Evolutionary conservation across 768 basidiomycete genomes (phyloP).

Genomic region (Naematelia aurantialba): DNA sequence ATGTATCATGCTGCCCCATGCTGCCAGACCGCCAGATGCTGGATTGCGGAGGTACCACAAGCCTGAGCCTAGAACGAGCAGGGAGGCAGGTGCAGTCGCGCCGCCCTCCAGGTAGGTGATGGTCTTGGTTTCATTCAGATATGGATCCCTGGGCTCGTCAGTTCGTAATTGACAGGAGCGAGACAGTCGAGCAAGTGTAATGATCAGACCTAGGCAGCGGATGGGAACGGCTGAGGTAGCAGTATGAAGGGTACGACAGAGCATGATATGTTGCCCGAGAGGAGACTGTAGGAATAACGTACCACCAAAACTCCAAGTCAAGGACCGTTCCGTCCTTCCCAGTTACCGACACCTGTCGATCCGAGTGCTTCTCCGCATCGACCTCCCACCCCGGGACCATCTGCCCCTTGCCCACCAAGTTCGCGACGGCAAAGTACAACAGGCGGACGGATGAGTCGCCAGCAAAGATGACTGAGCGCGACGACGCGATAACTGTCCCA

Average conservation of each 20-base stretch:
- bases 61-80: conserved; percentile 79
- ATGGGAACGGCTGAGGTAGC: not conserved
- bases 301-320: conserved; percentile 47
- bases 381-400: conserved; percentile 55
- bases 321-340: conserved; percentile 18
- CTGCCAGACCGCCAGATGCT: conserved; percentile 67
- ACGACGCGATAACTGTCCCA: not conserved
- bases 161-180: not conserved
- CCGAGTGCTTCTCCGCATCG: conserved; percentile 65
- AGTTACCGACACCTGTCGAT: conserved; percentile 48
- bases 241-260: not conserved
- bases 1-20: conserved; percentile 75
- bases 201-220: too few relatives aligned
- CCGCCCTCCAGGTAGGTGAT: conserved; percentile 53
- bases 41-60: conserved; percentile 84
- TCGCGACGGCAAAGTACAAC: conserved; percentile 71
- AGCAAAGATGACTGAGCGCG: conserved; percentile 64
- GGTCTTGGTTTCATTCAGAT: conserved; percentile 66
- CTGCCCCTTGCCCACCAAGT: conserved; percentile 58
- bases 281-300: conserved; percentile 11
- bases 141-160: conserved; percentile 66
- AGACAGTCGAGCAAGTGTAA: too few relatives aligned
- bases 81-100: conserved; percentile 53
- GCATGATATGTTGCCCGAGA: not conserved
- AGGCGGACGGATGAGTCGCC: conserved; percentile 80